Evolutionary conservation across 2,329 filamentous ascomycete species (phyloP).

Genomic region (Cercospora beticola): DNA sequence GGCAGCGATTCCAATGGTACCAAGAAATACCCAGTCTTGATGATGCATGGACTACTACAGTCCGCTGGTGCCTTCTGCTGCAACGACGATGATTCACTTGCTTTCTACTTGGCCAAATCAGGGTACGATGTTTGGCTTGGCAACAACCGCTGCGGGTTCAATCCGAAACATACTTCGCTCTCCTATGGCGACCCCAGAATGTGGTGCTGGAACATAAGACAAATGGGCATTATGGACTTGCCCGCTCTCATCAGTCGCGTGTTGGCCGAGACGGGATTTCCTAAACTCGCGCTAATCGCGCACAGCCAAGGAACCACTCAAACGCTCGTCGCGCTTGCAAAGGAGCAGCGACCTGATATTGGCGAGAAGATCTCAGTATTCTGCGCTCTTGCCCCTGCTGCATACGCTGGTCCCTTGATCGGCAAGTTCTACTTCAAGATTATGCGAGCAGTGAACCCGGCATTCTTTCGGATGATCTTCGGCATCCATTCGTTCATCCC

Average conservation of each 20-base stretch:
- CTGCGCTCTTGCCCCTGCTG: conserved; percentile 85
- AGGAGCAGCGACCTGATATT: conserved; percentile 83
- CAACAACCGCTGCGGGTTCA: conserved; percentile 86
- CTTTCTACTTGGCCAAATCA: conserved; percentile 87
- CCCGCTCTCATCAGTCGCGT: conserved; percentile 78
- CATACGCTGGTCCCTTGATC: conserved; percentile 83
- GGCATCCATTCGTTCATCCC: conserved; percentile 93
- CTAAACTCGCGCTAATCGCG: conserved; percentile 76
- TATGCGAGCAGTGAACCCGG: conserved; percentile 76
- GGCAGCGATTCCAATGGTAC: conserved; percentile 34
- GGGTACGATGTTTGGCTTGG: conserved; percentile 96
- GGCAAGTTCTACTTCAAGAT: conserved; percentile 89
- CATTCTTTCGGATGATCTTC: conserved; percentile 76
- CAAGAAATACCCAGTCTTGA: conserved; percentile 75
- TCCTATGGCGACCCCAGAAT: conserved; percentile 77
- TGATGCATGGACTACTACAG: conserved; percentile 87
- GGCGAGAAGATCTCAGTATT: conserved; percentile 83
- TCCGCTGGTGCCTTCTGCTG: conserved; percentile 84
- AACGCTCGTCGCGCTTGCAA: conserved; percentile 81
- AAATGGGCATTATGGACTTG: conserved; percentile 89
- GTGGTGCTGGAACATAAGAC: conserved; percentile 95
- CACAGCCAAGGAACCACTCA: conserved; percentile 92
- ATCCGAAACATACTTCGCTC: conserved; percentile 71
- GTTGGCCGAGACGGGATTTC: conserved; percentile 76
- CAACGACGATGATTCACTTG: conserved; percentile 84